Evolutionary conservation across 2,329 filamentous ascomycete genomes (phyloP).

Genomic region (Talaromyces sp.): DNA sequence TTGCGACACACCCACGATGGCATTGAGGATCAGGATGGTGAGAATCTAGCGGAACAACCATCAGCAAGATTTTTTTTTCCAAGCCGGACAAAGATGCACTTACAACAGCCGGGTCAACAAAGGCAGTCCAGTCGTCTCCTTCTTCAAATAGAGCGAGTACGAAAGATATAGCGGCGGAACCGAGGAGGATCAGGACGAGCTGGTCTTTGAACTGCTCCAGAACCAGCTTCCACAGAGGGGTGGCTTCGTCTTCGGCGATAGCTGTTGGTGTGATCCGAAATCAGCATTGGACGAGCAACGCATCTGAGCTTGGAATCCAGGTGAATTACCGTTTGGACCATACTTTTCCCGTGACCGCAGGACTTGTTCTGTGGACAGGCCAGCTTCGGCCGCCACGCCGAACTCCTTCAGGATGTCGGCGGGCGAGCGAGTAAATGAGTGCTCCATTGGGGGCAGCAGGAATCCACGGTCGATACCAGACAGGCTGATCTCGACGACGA

Average conservation of each 20-base stretch:
- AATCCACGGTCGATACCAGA: constrained; percentile 7
- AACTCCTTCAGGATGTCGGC: constrained; percentile 49
- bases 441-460: constrained; percentile 41
- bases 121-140: constrained; percentile 90
- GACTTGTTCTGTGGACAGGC: constrained; percentile 48
- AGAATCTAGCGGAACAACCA: constrained; percentile 60
- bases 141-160: constrained; percentile 89
- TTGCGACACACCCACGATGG: constrained; percentile 94
- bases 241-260: constrained; percentile 84
- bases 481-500: constrained; percentile 1
- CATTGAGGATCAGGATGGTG: constrained; percentile 93
- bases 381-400: constrained; percentile 45
- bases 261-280: constrained; percentile 38
- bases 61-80: constrained; percentile 14
- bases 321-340: constrained; percentile 56
- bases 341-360: constrained; percentile 41
- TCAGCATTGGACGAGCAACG: neutral
- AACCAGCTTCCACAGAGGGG: constrained; percentile 91
- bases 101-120: constrained; percentile 93
- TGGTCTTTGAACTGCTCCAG: constrained; percentile 99
- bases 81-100: constrained; percentile 34
- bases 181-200: constrained; percentile 89
- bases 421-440: constrained; percentile 46
- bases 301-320: no score
- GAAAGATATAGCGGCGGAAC: constrained; percentile 89